phyloP scores from a whole-genome alignment of 164 flowering plant species.

The Nymphaea thermarum region DNA sequence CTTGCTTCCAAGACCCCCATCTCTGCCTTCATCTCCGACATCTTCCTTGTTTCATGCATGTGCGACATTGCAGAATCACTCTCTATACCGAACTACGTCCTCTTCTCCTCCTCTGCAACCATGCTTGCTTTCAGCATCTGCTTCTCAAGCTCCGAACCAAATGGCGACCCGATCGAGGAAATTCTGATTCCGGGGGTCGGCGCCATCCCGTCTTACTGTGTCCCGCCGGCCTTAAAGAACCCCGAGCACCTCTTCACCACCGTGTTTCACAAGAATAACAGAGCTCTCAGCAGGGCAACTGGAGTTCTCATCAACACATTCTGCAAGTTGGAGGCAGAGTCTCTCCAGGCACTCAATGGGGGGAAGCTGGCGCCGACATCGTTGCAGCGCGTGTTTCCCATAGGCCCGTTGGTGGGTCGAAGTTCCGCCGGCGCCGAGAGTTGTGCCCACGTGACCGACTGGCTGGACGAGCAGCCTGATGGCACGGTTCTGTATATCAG shows the following conservation, averaged over 20 bases:
- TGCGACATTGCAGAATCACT: constrained; percentile 3
- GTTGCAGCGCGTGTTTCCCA: constrained; percentile 22
- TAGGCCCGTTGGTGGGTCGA: constrained; percentile 23
- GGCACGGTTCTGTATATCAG: constrained; percentile 3
- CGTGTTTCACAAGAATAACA: constrained; percentile 10
- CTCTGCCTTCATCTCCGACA: constrained; percentile 14
- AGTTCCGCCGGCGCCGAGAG: too few species aligned
- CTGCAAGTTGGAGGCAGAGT: constrained; percentile 21
- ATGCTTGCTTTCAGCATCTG: constrained; percentile 24
- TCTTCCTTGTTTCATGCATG: constrained; percentile 8
- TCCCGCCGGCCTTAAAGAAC: constrained; percentile 19
- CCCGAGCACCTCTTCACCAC: constrained; percentile 10
- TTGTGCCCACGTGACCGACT: constrained; percentile 5
- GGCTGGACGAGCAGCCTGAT: constrained; percentile 39
- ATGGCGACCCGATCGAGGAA: constrained; percentile 4
- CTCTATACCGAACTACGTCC: constrained; percentile 19
- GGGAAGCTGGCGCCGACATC: constrained; percentile 10
- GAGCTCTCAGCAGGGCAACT: constrained; percentile 9
- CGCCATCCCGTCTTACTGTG: constrained; percentile 18
- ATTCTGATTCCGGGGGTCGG: constrained; percentile 21
- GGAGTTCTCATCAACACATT: constrained; percentile 36
- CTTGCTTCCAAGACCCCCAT: constrained; percentile 1
- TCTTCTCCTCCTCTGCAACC: constrained; percentile 27
- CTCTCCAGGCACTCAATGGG: constrained; percentile 15
- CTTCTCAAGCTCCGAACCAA: constrained; percentile 17